Conservation (phyloP, 2,329 filamentous ascomycete genomes). For the Zasmidium cellare region DNA sequence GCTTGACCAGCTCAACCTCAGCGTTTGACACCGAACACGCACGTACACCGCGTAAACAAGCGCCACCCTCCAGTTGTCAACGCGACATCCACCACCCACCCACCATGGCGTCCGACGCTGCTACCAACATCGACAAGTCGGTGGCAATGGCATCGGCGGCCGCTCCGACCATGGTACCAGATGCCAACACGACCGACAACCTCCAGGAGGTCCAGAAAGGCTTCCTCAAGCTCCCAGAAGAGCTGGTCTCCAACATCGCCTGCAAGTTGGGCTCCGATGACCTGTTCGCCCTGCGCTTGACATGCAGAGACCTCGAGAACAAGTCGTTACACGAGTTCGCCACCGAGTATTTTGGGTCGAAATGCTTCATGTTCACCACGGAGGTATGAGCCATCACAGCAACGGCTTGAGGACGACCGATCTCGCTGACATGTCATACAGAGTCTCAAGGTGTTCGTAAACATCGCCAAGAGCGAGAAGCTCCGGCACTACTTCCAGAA, state of each 20-base stretch:
- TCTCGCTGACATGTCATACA: neutral
- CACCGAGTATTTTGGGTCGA: slow-evolving; percentile 27
- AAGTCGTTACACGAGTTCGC: slow-evolving; percentile 31
- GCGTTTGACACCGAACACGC: neutral
- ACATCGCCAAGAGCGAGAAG: slow-evolving; percentile 26
- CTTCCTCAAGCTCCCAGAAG: slow-evolving; percentile 29
- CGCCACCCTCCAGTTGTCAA: neutral
- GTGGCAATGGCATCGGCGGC: neutral
- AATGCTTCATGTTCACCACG: slow-evolving; percentile 28
- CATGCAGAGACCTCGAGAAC: slow-evolving; percentile 27
- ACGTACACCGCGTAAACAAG: neutral
- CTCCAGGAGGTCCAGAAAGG: neutral
- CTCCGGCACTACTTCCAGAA: slow-evolving; percentile 24
- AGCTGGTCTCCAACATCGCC: slow-evolving; percentile 30
- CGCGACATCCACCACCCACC: neutral
- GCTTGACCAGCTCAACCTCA: neutral
- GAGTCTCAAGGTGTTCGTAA: slow-evolving; percentile 26
- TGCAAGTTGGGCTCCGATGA: slow-evolving; percentile 29
- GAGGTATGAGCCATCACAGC: slow-evolving; percentile 17
- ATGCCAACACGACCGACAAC: neutral
- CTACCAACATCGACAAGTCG: neutral
- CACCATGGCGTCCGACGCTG: neutral
- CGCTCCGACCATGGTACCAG: neutral
- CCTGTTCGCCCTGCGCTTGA: slow-evolving; percentile 25
- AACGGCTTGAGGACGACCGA: neutral